Evolutionary conservation across 495 filamentous ascomycete species (phyloP).

Genomic region (Penicillium coffeae): DNA sequence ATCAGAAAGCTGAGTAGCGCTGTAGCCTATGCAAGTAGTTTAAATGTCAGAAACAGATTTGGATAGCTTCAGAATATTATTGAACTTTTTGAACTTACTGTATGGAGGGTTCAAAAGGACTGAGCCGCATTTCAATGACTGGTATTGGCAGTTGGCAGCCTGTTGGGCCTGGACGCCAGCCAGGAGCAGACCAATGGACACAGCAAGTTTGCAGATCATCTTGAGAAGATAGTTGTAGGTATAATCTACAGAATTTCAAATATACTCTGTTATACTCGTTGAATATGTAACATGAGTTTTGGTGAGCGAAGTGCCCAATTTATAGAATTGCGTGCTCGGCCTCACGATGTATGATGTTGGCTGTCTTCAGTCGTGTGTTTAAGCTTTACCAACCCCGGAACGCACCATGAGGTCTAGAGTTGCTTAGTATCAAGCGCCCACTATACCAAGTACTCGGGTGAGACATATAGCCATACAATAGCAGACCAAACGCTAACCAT

Average conservation of each 20-base stretch:
- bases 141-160: slow-evolving; percentile 16
- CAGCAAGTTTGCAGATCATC: slow-evolving; percentile 10
- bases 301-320: neutral
- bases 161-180: slow-evolving; percentile 18
- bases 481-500: neutral
- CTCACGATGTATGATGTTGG: too few relatives aligned
- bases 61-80: neutral
- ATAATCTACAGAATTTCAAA: neutral
- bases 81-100: slow-evolving; percentile 3
- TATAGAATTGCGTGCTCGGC: too few relatives aligned
- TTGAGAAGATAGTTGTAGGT: slow-evolving; percentile 6
- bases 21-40: slow-evolving; percentile 7
- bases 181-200: slow-evolving; percentile 9
- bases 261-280: neutral
- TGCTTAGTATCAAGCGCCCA: too few relatives aligned
- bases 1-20: slow-evolving; percentile 9
- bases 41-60: too few relatives aligned
- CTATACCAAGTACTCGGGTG: too few relatives aligned
- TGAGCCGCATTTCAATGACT: slow-evolving; percentile 18
- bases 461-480: too few relatives aligned
- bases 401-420: too few relatives aligned
- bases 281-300: neutral
- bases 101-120: slow-evolving; percentile 16
- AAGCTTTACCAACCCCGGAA: too few relatives aligned
- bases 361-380: too few relatives aligned